Conservation (phyloP, 2,329 filamentous ascomycete species). For the Cladosporium cucumerinum region DNA sequence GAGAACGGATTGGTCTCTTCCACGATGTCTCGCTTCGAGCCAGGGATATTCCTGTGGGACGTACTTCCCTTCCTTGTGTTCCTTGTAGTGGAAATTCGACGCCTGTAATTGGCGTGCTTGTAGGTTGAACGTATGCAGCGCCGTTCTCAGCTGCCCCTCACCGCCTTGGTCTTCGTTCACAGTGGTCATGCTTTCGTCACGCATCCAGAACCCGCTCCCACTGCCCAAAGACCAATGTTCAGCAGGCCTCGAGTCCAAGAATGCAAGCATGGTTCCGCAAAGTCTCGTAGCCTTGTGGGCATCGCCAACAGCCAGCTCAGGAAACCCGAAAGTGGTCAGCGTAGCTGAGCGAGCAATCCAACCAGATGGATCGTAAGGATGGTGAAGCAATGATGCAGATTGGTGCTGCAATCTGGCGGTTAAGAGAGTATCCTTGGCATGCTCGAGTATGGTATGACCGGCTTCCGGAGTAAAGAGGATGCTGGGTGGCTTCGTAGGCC, state of each 20-base stretch:
- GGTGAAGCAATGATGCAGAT: slow-evolving; percentile 19
- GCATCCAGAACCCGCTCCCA: slow-evolving; percentile 31
- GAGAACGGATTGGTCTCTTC: not conserved
- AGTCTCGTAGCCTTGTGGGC: slow-evolving; percentile 26
- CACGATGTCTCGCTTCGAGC: slow-evolving; percentile 21
- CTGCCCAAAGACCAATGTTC: slow-evolving; percentile 23
- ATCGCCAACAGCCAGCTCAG: slow-evolving; percentile 32
- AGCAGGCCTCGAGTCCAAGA: not conserved
- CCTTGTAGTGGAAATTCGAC: slow-evolving; percentile 3
- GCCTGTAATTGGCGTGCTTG: not conserved
- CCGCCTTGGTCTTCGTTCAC: not conserved
- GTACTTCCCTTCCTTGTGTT: slow-evolving; percentile 21
- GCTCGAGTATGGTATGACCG: not conserved
- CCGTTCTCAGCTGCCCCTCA: not conserved
- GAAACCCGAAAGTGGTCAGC: slow-evolving; percentile 23
- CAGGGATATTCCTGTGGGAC: slow-evolving; percentile 29
- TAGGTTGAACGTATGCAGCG: not conserved
- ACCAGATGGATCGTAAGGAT: slow-evolving; percentile 28
- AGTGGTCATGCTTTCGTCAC: slow-evolving; percentile 9
- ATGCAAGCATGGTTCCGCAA: slow-evolving; percentile 17
- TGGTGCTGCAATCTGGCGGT: not conserved
- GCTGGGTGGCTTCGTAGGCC: not conserved
- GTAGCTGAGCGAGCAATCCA: slow-evolving; percentile 26
- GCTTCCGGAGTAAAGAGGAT: not conserved
- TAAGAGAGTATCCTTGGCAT: not conserved